These are phyloP conservation scores for Salix purpurea DNA, from an alignment of 345 rosid species.

Conservation along the genomic window DNA sequence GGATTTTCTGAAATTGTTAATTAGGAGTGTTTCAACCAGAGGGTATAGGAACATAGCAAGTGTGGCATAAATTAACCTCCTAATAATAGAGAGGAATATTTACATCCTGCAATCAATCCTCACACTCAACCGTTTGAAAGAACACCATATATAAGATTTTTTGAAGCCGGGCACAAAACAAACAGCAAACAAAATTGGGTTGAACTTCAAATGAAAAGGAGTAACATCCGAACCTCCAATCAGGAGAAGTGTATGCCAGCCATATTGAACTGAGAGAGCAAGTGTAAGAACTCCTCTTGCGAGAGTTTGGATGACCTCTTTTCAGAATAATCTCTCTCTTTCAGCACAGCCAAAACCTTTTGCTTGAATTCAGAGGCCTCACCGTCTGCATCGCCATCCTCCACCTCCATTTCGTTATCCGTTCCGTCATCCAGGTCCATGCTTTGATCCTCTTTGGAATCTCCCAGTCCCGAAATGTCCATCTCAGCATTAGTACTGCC, in stretches of 20 bases:
- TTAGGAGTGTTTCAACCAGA: background rate
- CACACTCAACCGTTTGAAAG: background rate
- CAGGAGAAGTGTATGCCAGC: slow-evolving; percentile 73
- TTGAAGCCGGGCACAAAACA: background rate
- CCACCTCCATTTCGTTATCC: slow-evolving; percentile 47
- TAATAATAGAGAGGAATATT: background rate
- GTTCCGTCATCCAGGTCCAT: slow-evolving; percentile 53
- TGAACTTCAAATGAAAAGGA: background rate
- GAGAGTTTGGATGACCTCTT: slow-evolving; percentile 73
- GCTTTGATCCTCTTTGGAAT: slow-evolving; percentile 34
- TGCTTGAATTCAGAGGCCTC: slow-evolving; percentile 63
- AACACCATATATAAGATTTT: background rate
- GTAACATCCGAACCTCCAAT: background rate
- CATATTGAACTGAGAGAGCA: slow-evolving; percentile 80
- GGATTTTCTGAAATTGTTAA: background rate
- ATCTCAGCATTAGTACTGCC: slow-evolving; percentile 14
- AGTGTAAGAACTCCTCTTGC: slow-evolving; percentile 74
- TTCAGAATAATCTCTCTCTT: slow-evolving; percentile 64
- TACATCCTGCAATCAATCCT: background rate
- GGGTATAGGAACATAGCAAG: background rate
- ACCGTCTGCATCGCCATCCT: slow-evolving; percentile 40
- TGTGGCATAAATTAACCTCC: background rate
- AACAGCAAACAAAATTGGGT: slow-evolving; percentile 9
- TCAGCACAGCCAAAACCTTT: slow-evolving; percentile 58
- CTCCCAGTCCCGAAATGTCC: slow-evolving; percentile 29